phyloP scores from a whole-genome alignment of 2,329 filamentous ascomycete genomes.

The Phialophora macrospora region DNA sequence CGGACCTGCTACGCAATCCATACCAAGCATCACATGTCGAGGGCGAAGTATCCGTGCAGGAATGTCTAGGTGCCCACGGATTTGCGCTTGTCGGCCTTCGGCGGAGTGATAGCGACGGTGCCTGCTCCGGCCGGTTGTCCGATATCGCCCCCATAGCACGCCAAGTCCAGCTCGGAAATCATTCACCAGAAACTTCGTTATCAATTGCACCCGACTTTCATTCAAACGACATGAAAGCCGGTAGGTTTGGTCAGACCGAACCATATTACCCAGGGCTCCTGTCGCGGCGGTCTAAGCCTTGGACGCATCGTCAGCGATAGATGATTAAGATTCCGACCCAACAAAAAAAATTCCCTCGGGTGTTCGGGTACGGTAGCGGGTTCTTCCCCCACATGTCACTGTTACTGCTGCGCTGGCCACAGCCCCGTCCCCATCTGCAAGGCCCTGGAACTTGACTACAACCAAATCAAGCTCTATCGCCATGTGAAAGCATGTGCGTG shows the following conservation, averaged over 20 bases:
- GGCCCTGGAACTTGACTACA: neutral
- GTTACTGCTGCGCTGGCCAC: neutral
- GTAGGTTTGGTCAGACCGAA: neutral
- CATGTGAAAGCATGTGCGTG: conserved; percentile 15
- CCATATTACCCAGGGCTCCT: neutral
- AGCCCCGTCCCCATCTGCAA: neutral
- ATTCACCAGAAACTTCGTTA: neutral
- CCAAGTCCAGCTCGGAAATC: neutral
- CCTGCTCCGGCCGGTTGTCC: neutral
- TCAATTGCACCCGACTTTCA: neutral
- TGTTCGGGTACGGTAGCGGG: too few species aligned
- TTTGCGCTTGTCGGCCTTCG: neutral
- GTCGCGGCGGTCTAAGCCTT: neutral
- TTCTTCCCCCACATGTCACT: neutral
- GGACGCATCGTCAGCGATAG: neutral
- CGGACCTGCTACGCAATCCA: neutral
- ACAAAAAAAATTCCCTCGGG: conserved; percentile 7
- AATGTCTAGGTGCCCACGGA: too few species aligned
- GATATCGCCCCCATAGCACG: neutral
- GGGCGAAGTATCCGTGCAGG: neutral
- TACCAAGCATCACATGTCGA: neutral
- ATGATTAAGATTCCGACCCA: conserved; percentile 3
- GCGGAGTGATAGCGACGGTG: neutral
- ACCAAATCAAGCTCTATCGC: neutral
- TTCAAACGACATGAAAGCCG: neutral